Evolutionary conservation across 75 land plant genomes (phyloP), one percentile per base, ranked within the genome.

Genomic region (Selaginella tamariscina): DNA sequence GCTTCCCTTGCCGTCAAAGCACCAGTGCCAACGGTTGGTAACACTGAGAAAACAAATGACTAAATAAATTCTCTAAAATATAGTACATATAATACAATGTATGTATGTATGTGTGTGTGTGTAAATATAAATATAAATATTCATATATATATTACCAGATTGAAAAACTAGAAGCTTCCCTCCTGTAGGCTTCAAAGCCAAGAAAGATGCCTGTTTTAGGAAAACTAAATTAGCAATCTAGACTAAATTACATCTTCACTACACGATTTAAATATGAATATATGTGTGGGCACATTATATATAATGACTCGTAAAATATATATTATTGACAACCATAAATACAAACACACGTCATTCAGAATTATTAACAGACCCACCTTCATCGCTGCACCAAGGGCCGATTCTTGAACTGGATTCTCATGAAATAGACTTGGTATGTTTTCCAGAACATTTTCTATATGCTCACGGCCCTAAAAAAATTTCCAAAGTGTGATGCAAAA

Each of bases 131-230:
- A 1, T 2, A 1, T 8, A 30, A 32, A 2, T 2, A 31, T 1
- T 2, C 11, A 23, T 32, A 64, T 29, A 30, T 49, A 13, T n/a
- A 54, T 70, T 75, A 69, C 98, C 98, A 74, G 98, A 87, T 71
- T 94, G 98, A 65, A 94, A 94, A 8, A 94, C 91, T 33, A 94
- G 65, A 31, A 94, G 85, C 69, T 89, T 90, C 5, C 98, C 98
- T 27, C 96, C 98, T 31, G 83, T 83, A 23, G 83, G 68, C 75
- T 90, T 94, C 82, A 94, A 75, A 5, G 98, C 98, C 66, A 94
- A 65, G 74, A 82, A 89, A 29, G 82, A 86, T 56, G 86, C 98
- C 98, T 92, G 77, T 32, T 67, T 49, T 0, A 33, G 63, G 23
- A 39, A 5, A 39, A 39, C 49, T 5, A 5, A n/a, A n/a, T n/a